phyloP scores from a whole-genome alignment of 192 early-diverging fungal species.

The Backusella mclennaniae region DNA sequence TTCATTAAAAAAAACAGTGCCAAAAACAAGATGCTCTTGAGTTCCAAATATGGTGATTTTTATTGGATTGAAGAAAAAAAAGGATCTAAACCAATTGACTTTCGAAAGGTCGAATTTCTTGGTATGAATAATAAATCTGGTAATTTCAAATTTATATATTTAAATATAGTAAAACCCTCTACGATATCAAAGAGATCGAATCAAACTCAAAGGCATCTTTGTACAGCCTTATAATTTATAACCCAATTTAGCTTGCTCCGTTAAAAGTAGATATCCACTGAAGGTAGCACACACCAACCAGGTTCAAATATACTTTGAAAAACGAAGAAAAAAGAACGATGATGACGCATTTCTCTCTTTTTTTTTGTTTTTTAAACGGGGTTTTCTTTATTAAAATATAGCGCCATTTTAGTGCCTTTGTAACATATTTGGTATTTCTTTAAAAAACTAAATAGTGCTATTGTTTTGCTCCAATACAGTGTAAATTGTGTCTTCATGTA shows the following conservation, averaged over 20 bases:
- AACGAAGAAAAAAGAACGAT: not conserved
- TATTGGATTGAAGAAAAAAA: not conserved
- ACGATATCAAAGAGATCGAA: not conserved
- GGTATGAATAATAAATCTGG: too few relatives aligned
- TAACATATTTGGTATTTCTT: not conserved
- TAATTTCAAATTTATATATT: not conserved
- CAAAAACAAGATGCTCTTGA: not conserved
- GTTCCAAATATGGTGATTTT: not conserved
- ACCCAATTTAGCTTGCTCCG: not conserved
- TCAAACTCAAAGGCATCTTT: not conserved
- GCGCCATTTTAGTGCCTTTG: not conserved
- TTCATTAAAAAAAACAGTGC: too few relatives aligned
- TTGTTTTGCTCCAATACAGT: not conserved
- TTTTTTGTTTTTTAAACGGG: not conserved
- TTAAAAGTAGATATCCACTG: not conserved
- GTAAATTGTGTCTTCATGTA: not conserved
- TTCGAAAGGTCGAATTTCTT: too few relatives aligned
- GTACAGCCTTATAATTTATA: not conserved
- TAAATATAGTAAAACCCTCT: not conserved
- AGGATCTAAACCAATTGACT: not conserved
- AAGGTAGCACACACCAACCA: too few relatives aligned
- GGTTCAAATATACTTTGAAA: not conserved
- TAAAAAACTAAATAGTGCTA: not conserved
- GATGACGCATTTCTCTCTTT: not conserved
- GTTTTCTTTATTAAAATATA: not conserved